These are phyloP conservation scores for Exutisphaerella laricina DNA, from an alignment of 2,329 filamentous ascomycete genomes.

Conservation along the genomic window DNA sequence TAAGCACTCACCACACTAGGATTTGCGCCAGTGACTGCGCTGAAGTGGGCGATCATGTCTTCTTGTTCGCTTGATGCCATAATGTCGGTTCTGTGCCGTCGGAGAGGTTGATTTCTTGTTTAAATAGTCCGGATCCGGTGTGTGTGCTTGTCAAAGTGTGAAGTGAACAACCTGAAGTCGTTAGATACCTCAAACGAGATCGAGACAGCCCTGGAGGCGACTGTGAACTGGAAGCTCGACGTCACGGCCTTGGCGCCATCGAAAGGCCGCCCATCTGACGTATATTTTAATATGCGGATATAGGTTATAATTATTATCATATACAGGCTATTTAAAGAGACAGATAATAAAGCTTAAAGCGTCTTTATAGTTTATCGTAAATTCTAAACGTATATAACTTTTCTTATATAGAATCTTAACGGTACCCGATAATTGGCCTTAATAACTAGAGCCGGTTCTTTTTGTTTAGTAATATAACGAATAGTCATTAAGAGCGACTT, in stretches of 20 bases:
- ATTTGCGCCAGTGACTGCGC: slow-evolving; percentile 33
- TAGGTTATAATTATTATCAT: too few species aligned
- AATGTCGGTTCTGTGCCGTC: slow-evolving; percentile 5
- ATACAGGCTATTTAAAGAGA: too few species aligned
- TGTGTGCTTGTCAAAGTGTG: not conserved
- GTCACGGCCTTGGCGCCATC: slow-evolving; percentile 1
- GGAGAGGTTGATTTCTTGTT: too few species aligned
- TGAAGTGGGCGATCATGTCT: slow-evolving; percentile 34
- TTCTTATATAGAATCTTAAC: too few species aligned
- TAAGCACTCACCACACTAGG: slow-evolving; percentile 28
- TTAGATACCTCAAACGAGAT: not conserved
- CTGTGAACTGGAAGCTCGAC: not conserved
- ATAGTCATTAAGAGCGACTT: too few species aligned
- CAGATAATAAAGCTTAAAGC: too few species aligned
- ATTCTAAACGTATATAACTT: too few species aligned
- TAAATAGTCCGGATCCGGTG: too few species aligned
- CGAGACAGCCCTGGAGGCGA: not conserved
- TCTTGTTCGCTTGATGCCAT: slow-evolving; percentile 32
- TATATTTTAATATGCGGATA: not conserved
- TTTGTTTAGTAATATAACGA: too few species aligned
- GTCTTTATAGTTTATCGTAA: too few species aligned
- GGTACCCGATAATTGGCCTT: too few species aligned
- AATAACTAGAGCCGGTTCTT: too few species aligned
- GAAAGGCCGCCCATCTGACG: not conserved
- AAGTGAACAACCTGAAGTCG: not conserved